phyloP scores from a whole-genome alignment of 768 basidiomycete species.

The Gymnopilus dilepis region DNA sequence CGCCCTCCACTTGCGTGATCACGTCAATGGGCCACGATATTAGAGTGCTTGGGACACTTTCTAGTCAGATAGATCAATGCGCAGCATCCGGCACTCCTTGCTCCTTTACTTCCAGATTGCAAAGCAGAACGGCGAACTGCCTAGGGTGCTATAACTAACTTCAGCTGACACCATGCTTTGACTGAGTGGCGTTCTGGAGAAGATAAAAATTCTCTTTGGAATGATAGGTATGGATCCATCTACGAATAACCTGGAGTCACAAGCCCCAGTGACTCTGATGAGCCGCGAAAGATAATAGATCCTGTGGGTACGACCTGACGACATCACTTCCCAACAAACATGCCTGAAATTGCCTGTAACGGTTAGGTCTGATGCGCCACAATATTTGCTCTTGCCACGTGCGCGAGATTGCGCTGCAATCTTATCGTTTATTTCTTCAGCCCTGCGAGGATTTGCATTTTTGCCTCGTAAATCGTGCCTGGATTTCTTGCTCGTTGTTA shows the following conservation, averaged over 20 bases:
- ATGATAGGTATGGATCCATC: too few species aligned
- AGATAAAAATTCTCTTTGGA: background rate
- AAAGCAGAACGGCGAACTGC: background rate
- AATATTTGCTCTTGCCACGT: background rate
- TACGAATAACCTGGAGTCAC: background rate
- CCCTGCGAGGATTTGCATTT: too few species aligned
- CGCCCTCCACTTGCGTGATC: background rate
- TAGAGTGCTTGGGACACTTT: background rate
- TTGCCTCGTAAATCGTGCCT: too few species aligned
- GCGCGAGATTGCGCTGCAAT: background rate
- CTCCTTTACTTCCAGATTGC: background rate
- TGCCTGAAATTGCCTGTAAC: constrained; percentile 1
- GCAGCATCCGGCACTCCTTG: background rate
- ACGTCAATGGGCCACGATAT: background rate
- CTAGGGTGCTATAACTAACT: background rate
- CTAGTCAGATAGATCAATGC: background rate
- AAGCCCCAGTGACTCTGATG: background rate
- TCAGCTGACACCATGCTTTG: background rate
- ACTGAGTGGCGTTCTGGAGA: background rate
- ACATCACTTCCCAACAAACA: too few species aligned
- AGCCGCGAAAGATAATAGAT: background rate
- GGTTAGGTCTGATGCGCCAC: constrained; percentile 3
- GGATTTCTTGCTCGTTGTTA: too few species aligned
- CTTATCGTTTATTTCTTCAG: background rate
- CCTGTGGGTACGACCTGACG: background rate